Evolutionary conservation across 2,329 filamentous ascomycete genomes (phyloP), one percentile per base, ranked within the genome.

Genomic region (Botryotinia convoluta): DNA sequence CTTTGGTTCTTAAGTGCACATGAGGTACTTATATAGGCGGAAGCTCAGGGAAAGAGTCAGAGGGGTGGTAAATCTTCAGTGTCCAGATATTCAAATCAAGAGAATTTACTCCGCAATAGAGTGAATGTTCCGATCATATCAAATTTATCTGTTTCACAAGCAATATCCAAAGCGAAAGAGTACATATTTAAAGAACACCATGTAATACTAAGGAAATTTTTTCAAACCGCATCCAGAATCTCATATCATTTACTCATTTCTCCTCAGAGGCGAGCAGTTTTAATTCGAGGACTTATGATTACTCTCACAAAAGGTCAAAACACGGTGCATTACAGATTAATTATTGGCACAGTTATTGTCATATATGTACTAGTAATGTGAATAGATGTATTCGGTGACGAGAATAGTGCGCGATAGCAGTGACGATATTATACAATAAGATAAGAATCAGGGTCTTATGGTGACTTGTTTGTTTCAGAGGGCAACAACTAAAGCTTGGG

Each of bases 391-490:
- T 0, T 29, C 14, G 14, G 6, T 26, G n/a, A 37, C 12, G 12
- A 39, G 22, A 39, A 61, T n/a, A 7, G 26, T n/a, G 35, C 35
- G 35, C 22, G 35, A 39, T 12, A 61, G 20, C 6, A 26, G 12
- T 37, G 20, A n/a, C 1, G 2, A 12, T 26, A 14, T 0, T 0
- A 37, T 2, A 8, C 1, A 54, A 26, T 3, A 39, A 39, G 35
- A 26, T n/a, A 16, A 16, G 0, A 8, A 39, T n/a, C 2, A 1
- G 39, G 2, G 8, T 26, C 12, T 5, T 3, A 39, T 39, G 1
- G 2, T 8, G 8, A 16, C 10, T 26, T 16, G 0, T 61, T 37
- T 3, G 5, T 3, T 61, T 61, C 22, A 5, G 18, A 37, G 4
- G 32, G 1, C 20, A 16, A 16, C 12, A 37, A n/a, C 4, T 26